phyloP scores from a whole-genome alignment of 2,329 filamentous ascomycete genomes.

The Dendryphion nanum region DNA sequence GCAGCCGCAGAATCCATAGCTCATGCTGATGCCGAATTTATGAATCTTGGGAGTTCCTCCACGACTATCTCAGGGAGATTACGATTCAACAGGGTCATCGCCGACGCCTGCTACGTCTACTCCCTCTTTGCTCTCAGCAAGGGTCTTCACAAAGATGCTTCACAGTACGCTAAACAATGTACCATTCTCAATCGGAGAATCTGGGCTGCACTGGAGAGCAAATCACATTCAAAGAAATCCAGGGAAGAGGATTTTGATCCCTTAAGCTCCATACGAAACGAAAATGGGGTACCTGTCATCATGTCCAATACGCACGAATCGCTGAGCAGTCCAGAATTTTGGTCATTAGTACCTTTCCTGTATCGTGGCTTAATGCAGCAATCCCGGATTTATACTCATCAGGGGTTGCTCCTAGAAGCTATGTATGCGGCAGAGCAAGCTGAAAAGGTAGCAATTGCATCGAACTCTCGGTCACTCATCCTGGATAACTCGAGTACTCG shows the following conservation, averaged over 20 bases:
- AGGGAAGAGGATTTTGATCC: conserved; percentile 21
- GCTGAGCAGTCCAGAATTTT: conserved; percentile 67
- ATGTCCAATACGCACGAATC: conserved; percentile 46
- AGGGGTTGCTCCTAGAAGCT: conserved; percentile 85
- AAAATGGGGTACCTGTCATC: conserved; percentile 29
- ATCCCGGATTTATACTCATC: conserved; percentile 74
- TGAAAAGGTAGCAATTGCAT: conserved; percentile 69
- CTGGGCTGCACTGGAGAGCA: conserved; percentile 52
- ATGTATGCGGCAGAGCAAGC: conserved; percentile 86
- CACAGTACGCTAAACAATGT: conserved; percentile 49
- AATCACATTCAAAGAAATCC: conserved; percentile 22
- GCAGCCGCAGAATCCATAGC: conserved; percentile 29
- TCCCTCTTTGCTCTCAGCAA: conserved; percentile 64
- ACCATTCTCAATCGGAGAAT: conserved; percentile 51
- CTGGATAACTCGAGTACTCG: conserved; percentile 45
- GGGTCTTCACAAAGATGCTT: conserved; percentile 46
- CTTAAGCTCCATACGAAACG: conserved; percentile 27
- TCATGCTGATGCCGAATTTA: conserved; percentile 23
- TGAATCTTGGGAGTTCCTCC: conserved; percentile 28
- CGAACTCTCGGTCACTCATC: conserved; percentile 58
- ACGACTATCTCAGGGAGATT: conserved; percentile 34
- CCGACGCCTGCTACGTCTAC: conserved; percentile 62
- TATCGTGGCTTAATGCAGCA: conserved; percentile 71
- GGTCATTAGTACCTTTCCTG: conserved; percentile 73
- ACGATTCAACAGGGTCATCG: conserved; percentile 52